These are phyloP conservation scores for Silene vulgaris DNA, from an alignment of 179 eudicot genomes.

Conservation along the genomic window DNA sequence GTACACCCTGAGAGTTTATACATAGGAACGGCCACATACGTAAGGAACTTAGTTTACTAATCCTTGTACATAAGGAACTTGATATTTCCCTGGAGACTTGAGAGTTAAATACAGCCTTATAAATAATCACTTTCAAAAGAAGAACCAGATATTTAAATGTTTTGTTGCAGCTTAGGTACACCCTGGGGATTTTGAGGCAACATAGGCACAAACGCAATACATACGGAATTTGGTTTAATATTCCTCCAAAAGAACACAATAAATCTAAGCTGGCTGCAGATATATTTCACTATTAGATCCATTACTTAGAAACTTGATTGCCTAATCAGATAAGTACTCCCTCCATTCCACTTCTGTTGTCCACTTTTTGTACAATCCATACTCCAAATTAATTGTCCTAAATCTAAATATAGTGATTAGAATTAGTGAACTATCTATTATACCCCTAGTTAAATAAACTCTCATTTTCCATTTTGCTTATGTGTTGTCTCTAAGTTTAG, in stretches of 20 bases:
- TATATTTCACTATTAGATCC: background rate
- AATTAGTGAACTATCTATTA: too few species aligned
- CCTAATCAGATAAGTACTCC: background rate
- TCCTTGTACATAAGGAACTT: too few species aligned
- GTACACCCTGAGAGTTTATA: background rate
- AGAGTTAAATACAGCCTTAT: background rate
- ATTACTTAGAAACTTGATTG: background rate
- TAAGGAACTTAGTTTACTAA: background rate
- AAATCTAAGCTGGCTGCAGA: background rate
- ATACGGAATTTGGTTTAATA: too few species aligned
- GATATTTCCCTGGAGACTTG: too few species aligned
- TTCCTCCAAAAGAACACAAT: background rate
- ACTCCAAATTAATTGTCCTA: too few species aligned
- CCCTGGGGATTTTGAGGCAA: background rate
- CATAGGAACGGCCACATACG: background rate
- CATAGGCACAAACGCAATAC: background rate
- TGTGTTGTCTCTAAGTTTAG: too few species aligned
- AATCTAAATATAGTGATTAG: too few species aligned
- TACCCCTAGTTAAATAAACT: too few species aligned
- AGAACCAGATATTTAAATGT: background rate
- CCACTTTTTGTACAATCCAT: too few species aligned
- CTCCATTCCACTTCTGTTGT: too few species aligned
- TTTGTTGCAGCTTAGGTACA: background rate
- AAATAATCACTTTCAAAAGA: background rate
- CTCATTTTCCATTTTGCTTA: too few species aligned